Evolutionary conservation across 108 stramenopile genomes (phyloP), one percentile per base, ranked within the genome.

Genomic region (Cyclotella distinguenda): DNA sequence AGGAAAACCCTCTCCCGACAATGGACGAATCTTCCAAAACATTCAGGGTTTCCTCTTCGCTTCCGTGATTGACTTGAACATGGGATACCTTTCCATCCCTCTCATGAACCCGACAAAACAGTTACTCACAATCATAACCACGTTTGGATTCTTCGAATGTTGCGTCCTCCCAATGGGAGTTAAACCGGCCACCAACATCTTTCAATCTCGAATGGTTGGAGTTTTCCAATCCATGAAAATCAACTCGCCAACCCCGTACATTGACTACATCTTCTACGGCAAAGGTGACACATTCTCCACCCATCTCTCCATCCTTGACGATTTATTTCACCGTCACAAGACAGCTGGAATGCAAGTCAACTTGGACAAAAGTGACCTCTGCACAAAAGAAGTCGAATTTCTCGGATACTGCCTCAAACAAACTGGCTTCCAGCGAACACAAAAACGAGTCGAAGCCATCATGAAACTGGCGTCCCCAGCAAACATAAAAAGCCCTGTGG

Each of bases 281-380:
- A n/a, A n/a, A n/a, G n/a, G n/a, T n/a, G 28, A 6, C 2, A 64
- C 39, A 13, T 52, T 52, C 45, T 25, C 30, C 4, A 23, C 39
- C 25, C 50, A 64, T 19, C 35, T 64, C 18, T 13, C 19, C 4
- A 65, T 54, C 12, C 26, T 65, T 0, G 16, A 43, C 26, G 15
- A 58, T 0, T 59, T 72, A 0, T 47, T 78, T 1, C 0, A 10
- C 0, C 0, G 45, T 16, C 39, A 73, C 2, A 31, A 34, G 25
- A 53, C 25, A 3, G 54, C 51, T 15, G 66, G 68, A 39, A 40
- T 73, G 53, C 44, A 70, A 60, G 44, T 56, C 38, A 80, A 77
- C 32, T 6, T 50, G 0, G 44, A 36, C 6, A 78, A 75, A 53
- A 54, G 33, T 13, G 16, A 47, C 21, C 70, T 70, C 9, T 57